Conservation (phyloP, 2,329 filamentous ascomycete species). For the Tolypocladium guangdongense region DNA sequence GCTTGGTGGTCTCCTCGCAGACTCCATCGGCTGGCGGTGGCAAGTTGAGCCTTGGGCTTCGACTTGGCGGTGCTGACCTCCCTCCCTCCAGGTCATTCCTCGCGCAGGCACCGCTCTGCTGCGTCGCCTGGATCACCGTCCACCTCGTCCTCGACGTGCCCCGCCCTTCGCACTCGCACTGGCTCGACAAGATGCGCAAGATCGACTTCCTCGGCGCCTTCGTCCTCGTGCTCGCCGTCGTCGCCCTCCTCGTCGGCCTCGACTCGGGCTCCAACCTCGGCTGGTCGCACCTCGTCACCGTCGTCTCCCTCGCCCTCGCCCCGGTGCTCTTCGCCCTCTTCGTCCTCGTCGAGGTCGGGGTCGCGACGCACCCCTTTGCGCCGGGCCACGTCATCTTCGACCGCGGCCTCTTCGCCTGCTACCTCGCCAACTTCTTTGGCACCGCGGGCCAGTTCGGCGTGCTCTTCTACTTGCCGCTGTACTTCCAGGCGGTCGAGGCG, state of each 20-base stretch:
- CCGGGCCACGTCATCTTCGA: constrained; percentile 65
- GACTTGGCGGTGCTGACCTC: no score
- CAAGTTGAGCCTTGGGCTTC: constrained; percentile 18
- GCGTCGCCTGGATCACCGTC: constrained; percentile 54
- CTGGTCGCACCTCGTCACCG: constrained; percentile 49
- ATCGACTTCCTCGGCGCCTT: constrained; percentile 66
- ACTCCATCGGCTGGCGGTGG: constrained; percentile 68
- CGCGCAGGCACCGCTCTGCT: constrained; percentile 56
- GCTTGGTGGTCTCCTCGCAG: constrained; percentile 59
- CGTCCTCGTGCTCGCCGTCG: constrained; percentile 53
- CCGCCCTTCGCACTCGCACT: constrained; percentile 47
- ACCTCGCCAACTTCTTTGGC: constrained; percentile 62
- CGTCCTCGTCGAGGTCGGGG: constrained; percentile 53
- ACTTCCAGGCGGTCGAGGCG: constrained; percentile 63
- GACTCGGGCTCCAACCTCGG: constrained; percentile 64
- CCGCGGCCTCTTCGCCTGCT: constrained; percentile 53
- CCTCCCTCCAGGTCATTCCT: constrained; percentile 51
- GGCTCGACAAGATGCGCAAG: constrained; percentile 52
- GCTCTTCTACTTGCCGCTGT: constrained; percentile 66
- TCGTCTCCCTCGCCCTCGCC: constrained; percentile 44
- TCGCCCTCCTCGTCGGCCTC: constrained; percentile 55
- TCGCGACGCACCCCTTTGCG: constrained; percentile 63
- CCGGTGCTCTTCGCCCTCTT: constrained; percentile 54
- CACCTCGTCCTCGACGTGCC: constrained; percentile 53
- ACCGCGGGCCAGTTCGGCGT: constrained; percentile 45